phyloP scores from a whole-genome alignment of 805 yeast genomes.

The Ascoidea tarda region DNA sequence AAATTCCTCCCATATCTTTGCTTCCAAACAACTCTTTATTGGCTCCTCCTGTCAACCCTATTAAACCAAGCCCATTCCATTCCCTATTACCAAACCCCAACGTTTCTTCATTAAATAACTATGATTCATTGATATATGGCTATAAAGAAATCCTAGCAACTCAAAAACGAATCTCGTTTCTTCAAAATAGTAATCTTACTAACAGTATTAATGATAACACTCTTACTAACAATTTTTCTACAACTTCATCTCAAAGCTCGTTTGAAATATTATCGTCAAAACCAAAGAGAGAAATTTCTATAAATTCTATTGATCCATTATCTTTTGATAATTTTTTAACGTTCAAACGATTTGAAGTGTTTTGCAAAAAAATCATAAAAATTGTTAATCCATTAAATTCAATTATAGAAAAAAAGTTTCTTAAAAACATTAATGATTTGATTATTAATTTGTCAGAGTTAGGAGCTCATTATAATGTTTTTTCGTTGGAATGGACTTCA shows the following conservation, averaged over 20 bases:
- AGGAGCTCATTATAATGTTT: constrained; percentile 58
- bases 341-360: background rate
- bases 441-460: constrained; percentile 15
- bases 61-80: constrained; percentile 9
- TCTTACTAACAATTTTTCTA: background rate
- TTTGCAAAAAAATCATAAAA: background rate
- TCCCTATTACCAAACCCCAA: constrained; percentile 7
- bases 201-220: background rate
- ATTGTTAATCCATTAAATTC: background rate
- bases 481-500: constrained; percentile 32
- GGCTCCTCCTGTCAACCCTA: constrained; percentile 9
- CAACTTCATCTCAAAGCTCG: background rate
- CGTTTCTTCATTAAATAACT: constrained; percentile 2
- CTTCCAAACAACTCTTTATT: constrained; percentile 7
- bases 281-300: background rate
- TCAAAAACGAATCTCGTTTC: background rate
- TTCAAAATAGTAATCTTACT: background rate
- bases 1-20: constrained; percentile 6
- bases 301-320: background rate
- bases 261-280: background rate
- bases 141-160: constrained; percentile 3
- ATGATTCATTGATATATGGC: constrained; percentile 6
- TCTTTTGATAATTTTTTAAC: background rate
- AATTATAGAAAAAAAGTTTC: background rate
- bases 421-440: background rate